Evolutionary conservation across 768 basidiomycete species (phyloP).

Genomic region (Kwoniella europaea): DNA sequence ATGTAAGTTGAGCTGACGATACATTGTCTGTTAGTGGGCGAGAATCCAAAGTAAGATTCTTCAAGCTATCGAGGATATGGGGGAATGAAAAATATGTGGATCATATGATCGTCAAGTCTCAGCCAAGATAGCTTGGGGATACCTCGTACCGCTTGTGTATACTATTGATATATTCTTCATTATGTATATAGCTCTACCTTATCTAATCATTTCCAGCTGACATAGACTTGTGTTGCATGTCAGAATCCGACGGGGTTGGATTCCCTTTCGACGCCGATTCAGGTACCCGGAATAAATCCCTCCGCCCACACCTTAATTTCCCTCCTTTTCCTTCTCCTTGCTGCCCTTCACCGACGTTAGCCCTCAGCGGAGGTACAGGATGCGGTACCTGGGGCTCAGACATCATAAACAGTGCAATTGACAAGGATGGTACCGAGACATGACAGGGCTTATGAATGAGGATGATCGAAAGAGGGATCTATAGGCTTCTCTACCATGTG

Average conservation of each 20-base stretch:
- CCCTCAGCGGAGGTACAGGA: constrained; percentile 1
- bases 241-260: not conserved
- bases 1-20: not conserved
- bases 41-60: constrained; percentile 35
- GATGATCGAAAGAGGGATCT: not conserved
- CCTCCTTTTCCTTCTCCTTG: not conserved
- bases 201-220: too few relatives aligned
- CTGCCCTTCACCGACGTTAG: not conserved
- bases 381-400: constrained; percentile 6
- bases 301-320: not conserved
- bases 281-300: constrained; percentile 9
- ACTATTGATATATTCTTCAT: not conserved
- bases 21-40: constrained; percentile 24
- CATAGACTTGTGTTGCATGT: too few relatives aligned
- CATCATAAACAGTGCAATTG: too few relatives aligned
- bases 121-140: too few relatives aligned
- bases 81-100: constrained; percentile 18
- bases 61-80: constrained; percentile 30
- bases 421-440: constrained; percentile 7
- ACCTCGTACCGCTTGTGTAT: too few relatives aligned
- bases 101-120: not conserved
- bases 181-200: too few relatives aligned
- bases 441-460: not conserved
- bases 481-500: not conserved
- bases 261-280: not conserved